Evolutionary conservation across 164 flowering plant species (phyloP).

Genomic region (Nelumbo lutea): DNA sequence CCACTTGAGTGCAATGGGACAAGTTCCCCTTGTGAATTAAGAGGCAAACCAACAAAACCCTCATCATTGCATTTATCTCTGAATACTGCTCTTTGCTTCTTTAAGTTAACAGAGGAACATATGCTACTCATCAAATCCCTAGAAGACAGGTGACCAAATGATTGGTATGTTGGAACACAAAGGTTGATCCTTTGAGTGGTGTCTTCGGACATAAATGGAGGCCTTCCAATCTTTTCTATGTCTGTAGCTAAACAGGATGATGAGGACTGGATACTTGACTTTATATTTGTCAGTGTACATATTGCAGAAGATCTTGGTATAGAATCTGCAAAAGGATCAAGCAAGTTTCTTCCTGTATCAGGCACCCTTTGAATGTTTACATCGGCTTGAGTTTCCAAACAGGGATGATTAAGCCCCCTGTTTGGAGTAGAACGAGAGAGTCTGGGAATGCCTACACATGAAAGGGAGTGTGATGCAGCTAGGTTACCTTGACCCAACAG

Average conservation of each 20-base stretch:
- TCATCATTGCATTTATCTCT: conserved; percentile 22
- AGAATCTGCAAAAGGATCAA: conserved; percentile 20
- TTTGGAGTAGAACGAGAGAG: conserved; percentile 3
- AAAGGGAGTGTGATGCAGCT: conserved; percentile 3
- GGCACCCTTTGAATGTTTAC: conserved; percentile 13
- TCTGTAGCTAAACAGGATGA: conserved; percentile 15
- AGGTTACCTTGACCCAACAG: conserved; percentile 15
- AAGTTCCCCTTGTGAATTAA: conserved; percentile 61
- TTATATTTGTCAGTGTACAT: conserved; percentile 12
- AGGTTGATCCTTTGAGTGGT: conserved; percentile 5
- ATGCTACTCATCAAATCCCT: conserved; percentile 20
- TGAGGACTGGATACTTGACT: conserved; percentile 17
- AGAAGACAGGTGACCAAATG: conserved; percentile 22
- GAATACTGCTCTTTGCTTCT: conserved; percentile 17
- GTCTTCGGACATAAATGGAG: conserved; percentile 13
- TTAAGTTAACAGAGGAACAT: conserved; percentile 27
- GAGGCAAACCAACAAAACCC: conserved; percentile 52
- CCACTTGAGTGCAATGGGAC: conserved; percentile 33
- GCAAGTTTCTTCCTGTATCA: conserved; percentile 12
- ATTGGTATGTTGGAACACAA: conserved; percentile 15
- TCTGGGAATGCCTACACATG: conserved; percentile 19
- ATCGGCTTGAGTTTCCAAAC: conserved; percentile 13
- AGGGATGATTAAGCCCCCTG: conserved; percentile 10
- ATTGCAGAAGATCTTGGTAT: conserved; percentile 15
- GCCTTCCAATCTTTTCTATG: conserved; percentile 17